Evolutionary conservation across 176 grass and related monocot genomes (phyloP).

Genomic region (Pontederia paniculata): DNA sequence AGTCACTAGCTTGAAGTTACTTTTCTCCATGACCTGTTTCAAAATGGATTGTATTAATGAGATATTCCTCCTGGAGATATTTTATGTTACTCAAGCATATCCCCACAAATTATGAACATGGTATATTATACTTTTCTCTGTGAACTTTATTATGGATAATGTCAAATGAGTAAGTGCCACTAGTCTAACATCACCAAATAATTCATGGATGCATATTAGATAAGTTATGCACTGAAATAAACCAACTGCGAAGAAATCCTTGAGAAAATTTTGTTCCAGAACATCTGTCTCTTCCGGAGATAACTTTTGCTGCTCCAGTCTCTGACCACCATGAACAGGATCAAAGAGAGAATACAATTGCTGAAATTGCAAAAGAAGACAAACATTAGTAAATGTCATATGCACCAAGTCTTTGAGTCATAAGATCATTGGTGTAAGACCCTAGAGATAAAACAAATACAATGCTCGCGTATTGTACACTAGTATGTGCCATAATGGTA

Average conservation of each 20-base stretch:
- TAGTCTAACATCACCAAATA: not conserved
- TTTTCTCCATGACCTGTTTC: conserved; percentile 93
- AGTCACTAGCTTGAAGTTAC: conserved; percentile 81
- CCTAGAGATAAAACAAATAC: too few relatives aligned
- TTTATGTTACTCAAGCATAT: not conserved
- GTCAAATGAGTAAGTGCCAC: too few relatives aligned
- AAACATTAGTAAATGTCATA: not conserved
- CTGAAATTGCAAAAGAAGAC: conserved; percentile 28
- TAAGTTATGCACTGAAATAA: not conserved
- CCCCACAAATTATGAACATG: too few relatives aligned
- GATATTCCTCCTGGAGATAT: too few relatives aligned
- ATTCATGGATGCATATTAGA: not conserved
- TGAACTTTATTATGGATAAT: too few relatives aligned
- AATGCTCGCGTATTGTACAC: too few relatives aligned
- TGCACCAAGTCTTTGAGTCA: not conserved
- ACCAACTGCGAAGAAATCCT: conserved; percentile 59
- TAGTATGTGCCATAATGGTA: too few relatives aligned
- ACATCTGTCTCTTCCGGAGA: conserved; percentile 39
- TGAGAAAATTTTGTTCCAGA: conserved; percentile 78
- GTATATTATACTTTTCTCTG: not conserved
- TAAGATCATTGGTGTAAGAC: too few relatives aligned
- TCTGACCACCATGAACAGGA: conserved; percentile 50
- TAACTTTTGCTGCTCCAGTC: conserved; percentile 56
- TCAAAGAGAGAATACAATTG: conserved; percentile 76
- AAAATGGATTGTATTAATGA: not conserved